Conservation (phyloP, 139 green algal species). For the Haematococcus lacustris region DNA sequence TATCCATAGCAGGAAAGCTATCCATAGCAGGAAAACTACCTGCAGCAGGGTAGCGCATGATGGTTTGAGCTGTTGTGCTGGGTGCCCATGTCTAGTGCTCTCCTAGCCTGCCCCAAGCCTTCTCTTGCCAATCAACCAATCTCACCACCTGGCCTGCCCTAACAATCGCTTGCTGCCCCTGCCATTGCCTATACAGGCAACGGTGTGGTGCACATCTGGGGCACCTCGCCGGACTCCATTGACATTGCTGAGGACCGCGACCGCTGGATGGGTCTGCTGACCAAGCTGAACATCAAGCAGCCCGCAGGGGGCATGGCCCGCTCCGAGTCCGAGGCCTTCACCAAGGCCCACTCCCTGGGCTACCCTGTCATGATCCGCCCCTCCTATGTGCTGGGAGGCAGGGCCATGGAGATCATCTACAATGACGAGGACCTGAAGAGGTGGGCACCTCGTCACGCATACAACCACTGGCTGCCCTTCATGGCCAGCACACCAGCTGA, state of each 20-base stretch:
- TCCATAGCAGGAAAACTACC: too few species aligned
- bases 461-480: too few species aligned
- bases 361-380: constrained; percentile 98
- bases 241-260: constrained; percentile 95
- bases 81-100: too few species aligned
- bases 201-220: constrained; percentile 88
- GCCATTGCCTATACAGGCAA: constrained; percentile 49
- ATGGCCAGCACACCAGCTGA: too few species aligned
- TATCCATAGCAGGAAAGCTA: too few species aligned
- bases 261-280: constrained; percentile 71
- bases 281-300: constrained; percentile 82
- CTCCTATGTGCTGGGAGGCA: constrained; percentile 93
- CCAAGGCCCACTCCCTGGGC: constrained; percentile 70
- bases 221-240: constrained; percentile 89
- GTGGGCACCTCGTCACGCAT: too few species aligned
- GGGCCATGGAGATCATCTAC: constrained; percentile 98
- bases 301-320: constrained; percentile 39
- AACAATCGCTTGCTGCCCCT: too few species aligned
- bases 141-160: too few species aligned
- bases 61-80: too few species aligned
- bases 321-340: constrained; percentile 68
- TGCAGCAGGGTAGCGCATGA: too few species aligned
- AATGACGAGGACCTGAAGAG: constrained; percentile 71
- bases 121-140: too few species aligned
- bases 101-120: too few species aligned